Percentiles rank a stretch among this genome's conserved stretches.
Conservation (phyloP, 129 eudicot species). For the Saussurea involucrata region DNA sequence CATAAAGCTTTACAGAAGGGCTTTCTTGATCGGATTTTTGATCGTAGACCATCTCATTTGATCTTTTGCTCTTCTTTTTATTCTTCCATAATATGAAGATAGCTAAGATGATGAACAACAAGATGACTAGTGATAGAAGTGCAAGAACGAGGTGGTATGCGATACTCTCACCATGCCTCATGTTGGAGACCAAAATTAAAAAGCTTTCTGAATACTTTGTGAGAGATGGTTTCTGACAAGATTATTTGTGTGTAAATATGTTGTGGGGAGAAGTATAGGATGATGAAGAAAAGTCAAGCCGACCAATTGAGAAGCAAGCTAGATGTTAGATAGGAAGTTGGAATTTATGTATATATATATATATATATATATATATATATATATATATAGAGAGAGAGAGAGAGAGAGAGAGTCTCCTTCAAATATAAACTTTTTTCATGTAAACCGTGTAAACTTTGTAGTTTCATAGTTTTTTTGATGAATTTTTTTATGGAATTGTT, state of each 20-base stretch:
- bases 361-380: background rate
- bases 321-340: conserved; percentile 19
- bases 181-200: conserved; percentile 12
- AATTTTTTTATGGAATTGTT: no score
- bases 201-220: background rate
- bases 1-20: conserved; percentile 42
- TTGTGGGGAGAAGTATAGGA: conserved; percentile 1
- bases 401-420: no score
- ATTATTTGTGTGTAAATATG: background rate
- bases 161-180: conserved; percentile 39
- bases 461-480: no score
- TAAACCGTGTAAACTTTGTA: no score
- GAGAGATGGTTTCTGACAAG: background rate
- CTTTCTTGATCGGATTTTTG: conserved; percentile 33
- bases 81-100: conserved; percentile 47
- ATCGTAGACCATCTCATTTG: conserved; percentile 27
- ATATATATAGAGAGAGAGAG: no score
- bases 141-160: conserved; percentile 40
- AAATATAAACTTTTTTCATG: no score
- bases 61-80: conserved; percentile 25
- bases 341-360: background rate
- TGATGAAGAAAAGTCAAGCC: conserved; percentile 31
- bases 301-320: conserved; percentile 29
- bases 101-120: conserved; percentile 34
- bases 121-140: conserved; percentile 37